Evolutionary conservation across 805 yeast species (phyloP).

Genomic region (Saturnispora bothae): DNA sequence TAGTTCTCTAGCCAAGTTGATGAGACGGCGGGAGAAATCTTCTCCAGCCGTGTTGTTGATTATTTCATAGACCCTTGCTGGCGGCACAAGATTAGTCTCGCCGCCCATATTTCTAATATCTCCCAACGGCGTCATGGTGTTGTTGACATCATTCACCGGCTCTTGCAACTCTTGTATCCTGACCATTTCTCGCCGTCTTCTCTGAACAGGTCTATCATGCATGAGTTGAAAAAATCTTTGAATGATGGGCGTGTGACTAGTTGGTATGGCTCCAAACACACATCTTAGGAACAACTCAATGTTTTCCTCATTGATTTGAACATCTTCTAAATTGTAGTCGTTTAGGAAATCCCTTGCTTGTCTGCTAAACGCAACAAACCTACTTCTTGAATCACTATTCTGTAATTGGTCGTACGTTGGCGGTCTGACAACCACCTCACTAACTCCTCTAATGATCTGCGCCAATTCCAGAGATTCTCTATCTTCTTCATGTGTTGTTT

Average conservation of each 20-base stretch:
- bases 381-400: conserved; percentile 18
- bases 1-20: conserved; percentile 6
- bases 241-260: conserved; percentile 22
- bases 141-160: not conserved
- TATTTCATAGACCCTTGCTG: conserved; percentile 3
- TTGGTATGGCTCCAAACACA: conserved; percentile 23
- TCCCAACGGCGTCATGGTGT: conserved; percentile 18
- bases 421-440: conserved; percentile 14
- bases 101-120: conserved; percentile 6
- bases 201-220: conserved; percentile 14
- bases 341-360: conserved; percentile 22
- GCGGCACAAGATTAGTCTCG: conserved; percentile 5
- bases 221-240: conserved; percentile 25
- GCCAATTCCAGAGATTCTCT: conserved; percentile 24
- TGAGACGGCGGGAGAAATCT: conserved; percentile 3
- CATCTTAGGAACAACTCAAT: conserved; percentile 24
- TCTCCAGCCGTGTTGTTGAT: conserved; percentile 5
- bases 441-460: conserved; percentile 20
- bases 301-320: conserved; percentile 17
- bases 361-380: conserved; percentile 21
- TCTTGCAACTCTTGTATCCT: conserved; percentile 6
- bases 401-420: conserved; percentile 9
- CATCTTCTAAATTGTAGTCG: conserved; percentile 20
- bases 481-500: conserved; percentile 24
- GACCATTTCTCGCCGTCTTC: conserved; percentile 8